Percentiles rank a stretch among this genome's conserved stretches.
Conservation (phyloP, 257 asterid genomes). For the Agastache rugosa region DNA sequence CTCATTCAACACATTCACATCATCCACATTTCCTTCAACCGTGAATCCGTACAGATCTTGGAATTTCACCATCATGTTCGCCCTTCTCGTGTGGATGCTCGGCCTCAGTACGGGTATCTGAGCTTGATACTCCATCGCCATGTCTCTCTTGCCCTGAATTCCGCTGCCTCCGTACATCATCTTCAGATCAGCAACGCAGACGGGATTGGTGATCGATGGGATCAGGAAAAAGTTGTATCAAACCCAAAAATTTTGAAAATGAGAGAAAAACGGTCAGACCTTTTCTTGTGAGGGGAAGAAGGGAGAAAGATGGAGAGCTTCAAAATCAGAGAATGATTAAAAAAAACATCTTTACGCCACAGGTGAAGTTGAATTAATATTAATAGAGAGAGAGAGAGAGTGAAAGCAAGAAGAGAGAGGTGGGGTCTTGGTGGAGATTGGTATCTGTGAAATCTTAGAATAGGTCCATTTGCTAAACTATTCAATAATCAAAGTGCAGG, state of each 20-base stretch:
- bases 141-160: constrained; percentile 60
- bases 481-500: not conserved
- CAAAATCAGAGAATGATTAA: constrained; percentile 24
- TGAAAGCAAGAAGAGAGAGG: constrained; percentile 1
- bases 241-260: constrained; percentile 11
- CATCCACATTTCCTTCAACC: constrained; percentile 98
- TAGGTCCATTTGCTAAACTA: constrained; percentile 16
- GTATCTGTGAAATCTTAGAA: constrained; percentile 15
- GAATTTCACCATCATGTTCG: constrained; percentile 87
- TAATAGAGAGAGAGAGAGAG: not conserved
- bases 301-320: constrained; percentile 8
- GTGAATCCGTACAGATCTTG: constrained; percentile 94
- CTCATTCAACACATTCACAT: constrained; percentile 96
- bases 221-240: not conserved
- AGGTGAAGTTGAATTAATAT: not conserved
- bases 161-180: constrained; percentile 67
- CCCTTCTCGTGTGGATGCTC: constrained; percentile 90
- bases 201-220: not conserved
- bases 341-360: constrained; percentile 18
- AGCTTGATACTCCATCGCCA: constrained; percentile 71
- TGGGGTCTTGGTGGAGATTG: constrained; percentile 29
- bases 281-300: constrained; percentile 17
- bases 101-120: constrained; percentile 83
- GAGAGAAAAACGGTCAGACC: constrained; percentile 27
- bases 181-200: not conserved